Percentiles rank a stretch among this genome's conserved stretches.
phyloP scores from a whole-genome alignment of 352 stramenopile genomes.

The Blastocystis sp. region DNA sequence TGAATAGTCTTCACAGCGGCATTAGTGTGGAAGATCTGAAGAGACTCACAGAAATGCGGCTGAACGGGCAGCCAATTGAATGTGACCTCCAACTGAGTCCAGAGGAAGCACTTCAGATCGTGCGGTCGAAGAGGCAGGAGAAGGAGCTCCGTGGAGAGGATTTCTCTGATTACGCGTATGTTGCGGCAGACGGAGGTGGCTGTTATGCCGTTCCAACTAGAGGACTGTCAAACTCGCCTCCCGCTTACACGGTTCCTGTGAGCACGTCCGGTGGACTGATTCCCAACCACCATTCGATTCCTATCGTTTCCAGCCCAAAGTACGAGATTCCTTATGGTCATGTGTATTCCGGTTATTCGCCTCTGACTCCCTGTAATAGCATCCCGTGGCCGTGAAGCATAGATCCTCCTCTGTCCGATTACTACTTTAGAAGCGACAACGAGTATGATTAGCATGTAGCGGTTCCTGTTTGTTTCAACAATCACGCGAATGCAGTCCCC shows the following conservation, averaged over 20 bases:
- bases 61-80: background rate
- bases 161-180: too few species aligned
- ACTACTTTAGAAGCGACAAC: background rate
- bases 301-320: too few species aligned
- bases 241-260: too few species aligned
- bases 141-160: background rate
- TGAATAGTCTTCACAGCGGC: constrained; percentile 13
- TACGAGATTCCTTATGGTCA: too few species aligned
- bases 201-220: too few species aligned
- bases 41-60: constrained; percentile 21
- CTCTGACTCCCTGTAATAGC: too few species aligned
- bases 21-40: constrained; percentile 46
- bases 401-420: background rate
- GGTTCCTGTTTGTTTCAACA: background rate
- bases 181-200: too few species aligned
- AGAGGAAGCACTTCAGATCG: constrained; percentile 12
- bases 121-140: background rate
- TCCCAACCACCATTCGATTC: too few species aligned
- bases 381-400: background rate
- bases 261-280: too few species aligned
- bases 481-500: constrained; percentile 15
- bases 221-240: too few species aligned
- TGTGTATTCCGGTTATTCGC: too few species aligned
- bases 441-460: background rate
- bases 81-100: constrained; percentile 27